Base-by-base conservation (phyloP, 306 rosid species). In the Sophora flavescens region DNA sequence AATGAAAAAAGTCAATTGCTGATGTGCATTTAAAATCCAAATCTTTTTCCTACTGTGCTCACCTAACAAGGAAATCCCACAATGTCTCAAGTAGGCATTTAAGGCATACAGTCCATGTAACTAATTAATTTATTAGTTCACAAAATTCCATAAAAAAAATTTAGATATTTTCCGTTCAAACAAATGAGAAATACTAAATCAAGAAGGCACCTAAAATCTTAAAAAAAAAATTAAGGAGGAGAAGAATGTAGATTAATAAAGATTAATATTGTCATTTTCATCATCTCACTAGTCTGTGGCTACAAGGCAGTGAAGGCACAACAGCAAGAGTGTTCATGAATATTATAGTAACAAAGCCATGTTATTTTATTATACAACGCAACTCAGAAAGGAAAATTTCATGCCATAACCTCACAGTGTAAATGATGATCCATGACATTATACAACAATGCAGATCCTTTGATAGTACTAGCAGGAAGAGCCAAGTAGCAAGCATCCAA, bases 401-500 rank as follows among this genome's bases (percentile, higher is more conserved):
- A 70, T 72, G 74, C 17, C 79, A 84, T 80, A 83, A 94, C 98
- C 98, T 92, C 97, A 88, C 96, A 94, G 80, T 90, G 98, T 82
- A 87, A 86, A 72, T 76, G 92, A 68, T 68, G 84, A 65, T 94
- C 96, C 96, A 92, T 90, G 68, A 87, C 96, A 75, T 92, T 92
- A 86, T 94, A 94, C 84, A 94, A 74, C 88, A 94, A 82, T 35
- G 88, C 85, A 63, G 96, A 90, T 78, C 98, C 98, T 85, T 84
- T 90, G 47, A 85, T 73, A 72, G 86, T 86, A 87, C 98, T 90
- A 35, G 97, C 93, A 79, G 97, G 98, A 81, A 94, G 90, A 75
- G 97, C 98, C 83, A 91, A 75, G 85, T 86, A 94, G 87, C 97
- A 94, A 74, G 89, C 87, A 73, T 90, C 96, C 84, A 87, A 79